Evolutionary conservation across 116 monocot species (phyloP).

Genomic region (Zostera marina): DNA sequence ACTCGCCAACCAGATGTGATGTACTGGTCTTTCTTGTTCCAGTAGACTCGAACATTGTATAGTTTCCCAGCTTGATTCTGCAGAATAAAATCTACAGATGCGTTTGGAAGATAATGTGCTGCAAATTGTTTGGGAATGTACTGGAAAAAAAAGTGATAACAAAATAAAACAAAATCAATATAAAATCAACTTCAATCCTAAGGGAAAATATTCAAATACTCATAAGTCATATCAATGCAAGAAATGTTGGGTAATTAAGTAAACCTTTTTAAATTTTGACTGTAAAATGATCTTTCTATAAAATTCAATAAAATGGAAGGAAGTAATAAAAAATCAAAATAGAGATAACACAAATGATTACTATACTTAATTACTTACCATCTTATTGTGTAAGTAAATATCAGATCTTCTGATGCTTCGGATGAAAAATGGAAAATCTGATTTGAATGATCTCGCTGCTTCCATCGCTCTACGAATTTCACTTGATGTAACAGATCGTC

Average conservation of each 20-base stretch:
- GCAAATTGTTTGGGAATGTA: slow-evolving; percentile 5
- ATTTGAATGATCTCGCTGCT: slow-evolving; percentile 1
- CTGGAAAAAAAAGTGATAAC: slow-evolving; percentile 1
- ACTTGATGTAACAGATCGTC: neutral
- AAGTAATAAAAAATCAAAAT: too few relatives aligned
- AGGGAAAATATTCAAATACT: too few relatives aligned
- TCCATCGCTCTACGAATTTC: slow-evolving; percentile 1
- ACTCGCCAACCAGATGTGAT: slow-evolving; percentile 53
- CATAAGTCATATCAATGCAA: too few relatives aligned
- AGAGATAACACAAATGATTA: too few relatives aligned
- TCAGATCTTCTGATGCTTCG: slow-evolving; percentile 7
- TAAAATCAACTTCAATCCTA: neutral
- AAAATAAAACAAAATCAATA: neutral
- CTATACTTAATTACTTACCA: neutral
- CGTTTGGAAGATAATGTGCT: slow-evolving; percentile 1
- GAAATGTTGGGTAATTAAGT: too few relatives aligned
- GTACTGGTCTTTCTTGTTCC: slow-evolving; percentile 7
- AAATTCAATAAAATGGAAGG: too few relatives aligned
- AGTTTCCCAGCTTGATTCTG: slow-evolving; percentile 18
- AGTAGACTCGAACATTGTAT: slow-evolving; percentile 28
- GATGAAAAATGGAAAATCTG: slow-evolving; percentile 6
- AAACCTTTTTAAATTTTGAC: too few relatives aligned
- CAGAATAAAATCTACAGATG: neutral
- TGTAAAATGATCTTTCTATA: too few relatives aligned
- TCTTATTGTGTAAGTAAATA: slow-evolving; percentile 5